Conservation (phyloP, 2,329 filamentous ascomycete species). For the Cadophora luteo-olivacea region DNA sequence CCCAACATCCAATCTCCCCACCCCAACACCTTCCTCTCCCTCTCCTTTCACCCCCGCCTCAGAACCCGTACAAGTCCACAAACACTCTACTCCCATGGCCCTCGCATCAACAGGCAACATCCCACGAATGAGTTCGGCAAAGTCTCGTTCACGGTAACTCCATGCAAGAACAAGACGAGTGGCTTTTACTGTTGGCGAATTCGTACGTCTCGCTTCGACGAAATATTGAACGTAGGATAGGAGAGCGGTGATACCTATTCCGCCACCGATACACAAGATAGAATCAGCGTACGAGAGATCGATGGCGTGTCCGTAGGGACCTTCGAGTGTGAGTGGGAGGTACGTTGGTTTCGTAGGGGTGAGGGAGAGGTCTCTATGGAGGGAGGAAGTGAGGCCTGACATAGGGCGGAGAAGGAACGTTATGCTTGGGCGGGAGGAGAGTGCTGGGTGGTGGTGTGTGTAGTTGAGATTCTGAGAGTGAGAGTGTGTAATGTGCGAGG, state of each 20-base stretch:
- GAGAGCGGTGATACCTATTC: slow-evolving; percentile 53
- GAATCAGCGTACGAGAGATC: slow-evolving; percentile 46
- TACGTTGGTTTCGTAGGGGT: background rate
- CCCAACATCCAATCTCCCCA: slow-evolving; percentile 33
- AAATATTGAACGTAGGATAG: slow-evolving; percentile 47
- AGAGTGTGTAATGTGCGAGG: background rate
- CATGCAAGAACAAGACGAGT: slow-evolving; percentile 13
- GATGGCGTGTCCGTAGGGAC: slow-evolving; percentile 21
- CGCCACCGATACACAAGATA: slow-evolving; percentile 53
- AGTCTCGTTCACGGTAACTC: slow-evolving; percentile 14
- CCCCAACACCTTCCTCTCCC: background rate
- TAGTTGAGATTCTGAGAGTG: no score
- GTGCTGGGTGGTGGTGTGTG: background rate
- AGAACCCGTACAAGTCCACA: slow-evolving; percentile 10
- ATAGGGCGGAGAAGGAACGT: slow-evolving; percentile 20
- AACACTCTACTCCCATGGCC: slow-evolving; percentile 1
- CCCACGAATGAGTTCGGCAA: background rate
- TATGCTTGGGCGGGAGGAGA: background rate
- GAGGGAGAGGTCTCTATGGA: slow-evolving; percentile 2
- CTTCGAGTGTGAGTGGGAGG: slow-evolving; percentile 20
- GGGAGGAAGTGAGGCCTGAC: slow-evolving; percentile 13
- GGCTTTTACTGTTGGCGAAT: background rate
- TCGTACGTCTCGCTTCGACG: background rate
- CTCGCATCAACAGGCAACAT: slow-evolving; percentile 8
- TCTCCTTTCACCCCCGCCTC: background rate